phyloP scores from a whole-genome alignment of 2,329 filamentous ascomycete species.

The Colletotrichum simmondsii region DNA sequence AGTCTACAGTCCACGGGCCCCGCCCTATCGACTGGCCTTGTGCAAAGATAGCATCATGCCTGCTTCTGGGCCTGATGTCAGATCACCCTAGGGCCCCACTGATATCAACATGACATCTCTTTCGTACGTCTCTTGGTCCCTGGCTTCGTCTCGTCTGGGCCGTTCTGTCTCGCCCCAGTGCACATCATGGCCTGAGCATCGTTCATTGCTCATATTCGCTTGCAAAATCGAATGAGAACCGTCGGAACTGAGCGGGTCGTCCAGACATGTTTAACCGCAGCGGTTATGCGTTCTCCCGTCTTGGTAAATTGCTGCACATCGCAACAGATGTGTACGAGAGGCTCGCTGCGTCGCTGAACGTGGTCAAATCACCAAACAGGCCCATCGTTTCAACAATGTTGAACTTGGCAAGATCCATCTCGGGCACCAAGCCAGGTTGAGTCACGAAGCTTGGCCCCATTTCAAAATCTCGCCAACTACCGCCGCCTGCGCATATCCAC shows the following conservation, averaged over 20 bases:
- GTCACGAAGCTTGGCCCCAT: constrained; percentile 28
- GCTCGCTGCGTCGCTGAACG: constrained; percentile 1
- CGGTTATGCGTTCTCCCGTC: not conserved
- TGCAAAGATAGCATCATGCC: constrained; percentile 26
- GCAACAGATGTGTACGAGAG: constrained; percentile 1
- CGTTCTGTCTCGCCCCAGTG: constrained; percentile 9
- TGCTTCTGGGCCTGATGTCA: constrained; percentile 25
- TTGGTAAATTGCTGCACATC: not conserved
- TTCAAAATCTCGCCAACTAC: constrained; percentile 28
- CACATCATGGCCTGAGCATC: constrained; percentile 30
- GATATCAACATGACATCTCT: constrained; percentile 32
- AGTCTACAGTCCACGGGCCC: not conserved
- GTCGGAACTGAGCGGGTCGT: constrained; percentile 19
- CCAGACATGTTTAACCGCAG: constrained; percentile 3
- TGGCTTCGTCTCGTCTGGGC: constrained; percentile 9
- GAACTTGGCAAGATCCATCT: constrained; percentile 19
- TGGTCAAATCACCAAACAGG: constrained; percentile 21
- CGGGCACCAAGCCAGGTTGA: constrained; percentile 27
- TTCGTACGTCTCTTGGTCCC: constrained; percentile 12
- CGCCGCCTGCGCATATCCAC: constrained; percentile 28
- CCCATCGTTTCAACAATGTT: constrained; percentile 25
- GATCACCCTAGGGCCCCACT: constrained; percentile 27
- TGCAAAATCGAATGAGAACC: constrained; percentile 19
- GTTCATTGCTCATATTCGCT: constrained; percentile 12
- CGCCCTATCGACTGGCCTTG: constrained; percentile 19